A percentile compares a stretch with the other conserved stretches of the same genome.
phyloP scores from a whole-genome alignment of 495 filamentous ascomycete species.

The Hypoxylon lienhwacheense region DNA sequence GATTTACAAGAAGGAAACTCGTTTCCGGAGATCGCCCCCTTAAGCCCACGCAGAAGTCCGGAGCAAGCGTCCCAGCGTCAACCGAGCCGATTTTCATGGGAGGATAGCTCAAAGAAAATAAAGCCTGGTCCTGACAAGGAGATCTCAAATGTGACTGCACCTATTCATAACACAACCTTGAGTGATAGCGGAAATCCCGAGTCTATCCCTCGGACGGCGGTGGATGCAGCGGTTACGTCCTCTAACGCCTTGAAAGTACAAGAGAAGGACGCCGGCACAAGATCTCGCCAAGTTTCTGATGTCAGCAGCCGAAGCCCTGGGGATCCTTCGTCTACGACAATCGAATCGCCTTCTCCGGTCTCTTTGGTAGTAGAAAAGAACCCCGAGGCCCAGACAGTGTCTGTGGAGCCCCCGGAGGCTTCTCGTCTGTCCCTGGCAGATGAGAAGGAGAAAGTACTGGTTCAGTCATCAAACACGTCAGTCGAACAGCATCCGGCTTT shows the following conservation, averaged over 20 bases:
- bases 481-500: constrained; percentile 47
- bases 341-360: constrained; percentile 44
- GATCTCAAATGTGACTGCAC: constrained; percentile 2
- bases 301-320: constrained; percentile 38
- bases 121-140: constrained; percentile 3
- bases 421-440: constrained; percentile 45
- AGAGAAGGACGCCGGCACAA: constrained; percentile 10
- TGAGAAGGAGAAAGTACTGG: constrained; percentile 51
- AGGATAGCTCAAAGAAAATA: constrained; percentile 43
- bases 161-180: constrained; percentile 1
- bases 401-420: constrained; percentile 7
- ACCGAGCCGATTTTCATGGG: constrained; percentile 58
- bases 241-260: constrained; percentile 15
- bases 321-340: constrained; percentile 18
- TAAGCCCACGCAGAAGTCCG: constrained; percentile 23
- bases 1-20: constrained; percentile 12
- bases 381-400: background rate
- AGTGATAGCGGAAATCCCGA: background rate
- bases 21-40: constrained; percentile 20
- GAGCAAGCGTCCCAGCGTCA: constrained; percentile 15
- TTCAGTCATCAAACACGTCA: constrained; percentile 37
- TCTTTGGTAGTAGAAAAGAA: constrained; percentile 32
- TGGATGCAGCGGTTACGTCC: background rate
- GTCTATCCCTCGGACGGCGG: background rate
- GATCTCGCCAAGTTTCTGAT: constrained; percentile 44